These are phyloP conservation scores for Trametes cinnabarina DNA, from an alignment of 768 basidiomycete genomes.

Conservation along the genomic window DNA sequence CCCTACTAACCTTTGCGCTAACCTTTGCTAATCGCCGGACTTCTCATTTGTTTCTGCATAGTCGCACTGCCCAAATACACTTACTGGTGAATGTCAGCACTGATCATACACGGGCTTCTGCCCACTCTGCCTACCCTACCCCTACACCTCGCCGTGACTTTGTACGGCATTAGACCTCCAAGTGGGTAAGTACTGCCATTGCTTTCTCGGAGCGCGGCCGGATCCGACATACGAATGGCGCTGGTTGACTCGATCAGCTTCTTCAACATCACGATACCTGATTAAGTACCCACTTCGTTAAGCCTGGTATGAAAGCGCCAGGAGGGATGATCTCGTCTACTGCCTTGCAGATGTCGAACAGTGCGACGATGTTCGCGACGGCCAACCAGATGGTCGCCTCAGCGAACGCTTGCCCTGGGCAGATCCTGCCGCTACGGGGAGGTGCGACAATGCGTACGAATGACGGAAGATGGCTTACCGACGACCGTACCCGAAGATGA, in stretches of 20 bases:
- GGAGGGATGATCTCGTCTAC: constrained; percentile 39
- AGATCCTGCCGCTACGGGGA: too few relatives aligned
- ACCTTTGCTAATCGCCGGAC: too few relatives aligned
- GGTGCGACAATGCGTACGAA: too few relatives aligned
- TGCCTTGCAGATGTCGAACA: constrained; percentile 43
- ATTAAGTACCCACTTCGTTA: constrained; percentile 40
- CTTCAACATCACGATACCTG: too few relatives aligned
- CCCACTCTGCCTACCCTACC: too few relatives aligned
- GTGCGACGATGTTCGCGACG: constrained; percentile 42
- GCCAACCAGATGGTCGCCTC: constrained; percentile 46
- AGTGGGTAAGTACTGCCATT: neutral
- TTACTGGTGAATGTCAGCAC: too few relatives aligned
- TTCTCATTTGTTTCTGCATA: too few relatives aligned
- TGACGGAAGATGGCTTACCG: constrained; percentile 2
- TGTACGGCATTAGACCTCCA: neutral
- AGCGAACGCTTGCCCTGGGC: constrained; percentile 53
- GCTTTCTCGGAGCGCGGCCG: constrained; percentile 35
- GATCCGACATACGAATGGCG: constrained; percentile 46
- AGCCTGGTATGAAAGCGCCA: constrained; percentile 40
- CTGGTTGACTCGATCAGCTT: constrained; percentile 41
- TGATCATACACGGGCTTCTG: too few relatives aligned
- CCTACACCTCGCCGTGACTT: too few relatives aligned
- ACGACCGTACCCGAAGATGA: constrained; percentile 20
- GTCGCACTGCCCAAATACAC: too few relatives aligned
- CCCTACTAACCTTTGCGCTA: too few relatives aligned